These are phyloP conservation scores for Lindgomyces ingoldianus DNA, from an alignment of 495 filamentous ascomycete genomes.

Conservation along the genomic window DNA sequence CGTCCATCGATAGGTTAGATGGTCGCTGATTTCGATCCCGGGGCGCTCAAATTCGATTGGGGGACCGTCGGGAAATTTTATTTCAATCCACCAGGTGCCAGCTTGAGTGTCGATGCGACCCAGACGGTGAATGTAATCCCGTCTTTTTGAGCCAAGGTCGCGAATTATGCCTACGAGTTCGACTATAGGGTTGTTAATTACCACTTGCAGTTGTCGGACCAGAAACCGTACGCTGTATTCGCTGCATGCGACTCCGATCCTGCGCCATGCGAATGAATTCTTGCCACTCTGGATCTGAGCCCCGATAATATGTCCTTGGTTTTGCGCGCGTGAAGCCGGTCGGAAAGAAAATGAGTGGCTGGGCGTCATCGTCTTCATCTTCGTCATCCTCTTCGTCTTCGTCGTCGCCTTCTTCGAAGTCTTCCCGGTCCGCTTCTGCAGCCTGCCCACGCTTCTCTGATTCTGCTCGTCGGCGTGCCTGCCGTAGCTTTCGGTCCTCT, in stretches of 20 bases:
- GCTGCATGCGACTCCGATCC: conserved; percentile 51
- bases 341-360: conserved; percentile 62
- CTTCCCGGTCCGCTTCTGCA: neutral
- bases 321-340: conserved; percentile 56
- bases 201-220: neutral
- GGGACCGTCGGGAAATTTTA: conserved; percentile 59
- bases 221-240: conserved; percentile 54
- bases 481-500: neutral
- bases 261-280: conserved; percentile 61
- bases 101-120: conserved; percentile 53
- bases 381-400: conserved; percentile 24
- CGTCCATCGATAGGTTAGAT: conserved; percentile 52
- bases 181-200: conserved; percentile 39
- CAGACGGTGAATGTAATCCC: conserved; percentile 43
- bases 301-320: conserved; percentile 57
- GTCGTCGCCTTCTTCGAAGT: neutral
- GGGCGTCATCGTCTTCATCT: conserved; percentile 37
- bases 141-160: conserved; percentile 23
- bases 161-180: conserved; percentile 55
- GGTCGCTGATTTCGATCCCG: conserved; percentile 60
- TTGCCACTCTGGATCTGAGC: conserved; percentile 70
- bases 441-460: neutral
- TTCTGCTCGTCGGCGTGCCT: neutral
- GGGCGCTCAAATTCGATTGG: conserved; percentile 61
- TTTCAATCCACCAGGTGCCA: conserved; percentile 59